Percentiles rank a stretch among this genome's conserved stretches.
phyloP scores from a whole-genome alignment of 345 rosid species.

The Cardamine chenopodiifolia region DNA sequence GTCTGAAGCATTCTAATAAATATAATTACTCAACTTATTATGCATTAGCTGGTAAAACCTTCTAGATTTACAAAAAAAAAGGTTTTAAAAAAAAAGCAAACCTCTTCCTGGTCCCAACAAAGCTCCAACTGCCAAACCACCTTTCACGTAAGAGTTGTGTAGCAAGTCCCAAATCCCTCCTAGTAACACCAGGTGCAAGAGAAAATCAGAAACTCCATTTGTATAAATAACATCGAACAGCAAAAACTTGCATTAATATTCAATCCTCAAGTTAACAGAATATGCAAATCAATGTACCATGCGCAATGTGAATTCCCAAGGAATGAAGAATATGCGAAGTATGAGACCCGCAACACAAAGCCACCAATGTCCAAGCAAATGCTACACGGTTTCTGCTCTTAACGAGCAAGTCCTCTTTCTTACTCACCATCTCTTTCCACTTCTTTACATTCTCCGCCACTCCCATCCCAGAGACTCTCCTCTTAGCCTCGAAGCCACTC shows the following conservation, averaged over 20 bases:
- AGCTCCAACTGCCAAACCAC: slow-evolving; percentile 80
- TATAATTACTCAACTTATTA: slow-evolving; percentile 22
- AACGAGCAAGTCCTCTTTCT: slow-evolving; percentile 74
- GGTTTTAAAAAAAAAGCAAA: slow-evolving; percentile 34
- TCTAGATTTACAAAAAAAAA: background rate
- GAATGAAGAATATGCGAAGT: slow-evolving; percentile 88
- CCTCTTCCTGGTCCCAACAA: slow-evolving; percentile 97
- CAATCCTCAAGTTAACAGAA: background rate
- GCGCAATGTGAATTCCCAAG: slow-evolving; percentile 80
- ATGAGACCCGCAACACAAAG: slow-evolving; percentile 93
- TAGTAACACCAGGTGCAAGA: slow-evolving; percentile 41
- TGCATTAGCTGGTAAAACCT: slow-evolving; percentile 26
- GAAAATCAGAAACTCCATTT: slow-evolving; percentile 14
- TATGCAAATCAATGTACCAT: slow-evolving; percentile 49
- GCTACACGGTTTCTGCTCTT: slow-evolving; percentile 86
- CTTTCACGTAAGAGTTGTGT: slow-evolving; percentile 84
- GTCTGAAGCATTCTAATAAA: background rate
- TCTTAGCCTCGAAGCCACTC: slow-evolving; percentile 79
- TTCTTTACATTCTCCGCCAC: slow-evolving; percentile 76
- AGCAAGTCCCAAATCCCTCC: slow-evolving; percentile 75
- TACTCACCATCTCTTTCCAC: slow-evolving; percentile 76
- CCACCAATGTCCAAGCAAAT: slow-evolving; percentile 94
- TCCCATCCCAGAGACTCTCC: slow-evolving; percentile 73
- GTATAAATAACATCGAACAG: background rate
- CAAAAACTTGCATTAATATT: background rate